Conservation (phyloP, 371 early-diverging fungal genomes). For the Apophysomyces trapeziformis region DNA sequence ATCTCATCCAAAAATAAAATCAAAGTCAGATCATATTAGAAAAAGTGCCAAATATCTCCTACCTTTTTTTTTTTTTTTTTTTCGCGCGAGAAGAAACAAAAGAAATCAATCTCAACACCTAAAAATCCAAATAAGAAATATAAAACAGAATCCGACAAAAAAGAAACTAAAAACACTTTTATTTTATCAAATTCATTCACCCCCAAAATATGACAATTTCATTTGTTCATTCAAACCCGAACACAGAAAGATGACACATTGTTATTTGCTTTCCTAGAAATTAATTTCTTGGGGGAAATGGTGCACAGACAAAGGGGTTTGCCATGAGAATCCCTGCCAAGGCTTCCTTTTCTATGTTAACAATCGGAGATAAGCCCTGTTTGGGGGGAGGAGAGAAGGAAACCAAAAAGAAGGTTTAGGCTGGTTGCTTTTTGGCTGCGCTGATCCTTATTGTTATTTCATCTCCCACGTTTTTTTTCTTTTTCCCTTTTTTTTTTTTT, state of each 20-base stretch:
- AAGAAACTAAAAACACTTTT: neutral
- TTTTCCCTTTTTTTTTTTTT: conserved; percentile 20
- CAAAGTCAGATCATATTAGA: neutral
- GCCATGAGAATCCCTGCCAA: conserved; percentile 1
- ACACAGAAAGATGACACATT: conserved; percentile 1
- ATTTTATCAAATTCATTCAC: neutral
- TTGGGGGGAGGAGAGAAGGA: neutral
- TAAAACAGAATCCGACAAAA: neutral
- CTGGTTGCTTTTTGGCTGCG: neutral
- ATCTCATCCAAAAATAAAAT: neutral
- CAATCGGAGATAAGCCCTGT: neutral
- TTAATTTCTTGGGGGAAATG: conserved; percentile 2
- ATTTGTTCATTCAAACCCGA: neutral
- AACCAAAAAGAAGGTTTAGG: neutral
- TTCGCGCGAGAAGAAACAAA: neutral
- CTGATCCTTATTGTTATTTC: conserved; percentile 1
- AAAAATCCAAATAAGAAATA: neutral
- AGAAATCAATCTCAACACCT: too few species aligned
- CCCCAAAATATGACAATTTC: neutral
- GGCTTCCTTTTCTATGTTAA: neutral
- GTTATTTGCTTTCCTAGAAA: neutral
- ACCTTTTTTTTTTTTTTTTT: neutral
- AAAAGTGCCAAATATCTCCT: neutral
- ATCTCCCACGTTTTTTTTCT: conserved; percentile 1
- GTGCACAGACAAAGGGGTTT: neutral